Percentiles rank a stretch among this genome's conserved stretches.
These are phyloP conservation scores for Volvariella volvacea DNA, from an alignment of 1,284 basidiomycete species.

Conservation along the genomic window DNA sequence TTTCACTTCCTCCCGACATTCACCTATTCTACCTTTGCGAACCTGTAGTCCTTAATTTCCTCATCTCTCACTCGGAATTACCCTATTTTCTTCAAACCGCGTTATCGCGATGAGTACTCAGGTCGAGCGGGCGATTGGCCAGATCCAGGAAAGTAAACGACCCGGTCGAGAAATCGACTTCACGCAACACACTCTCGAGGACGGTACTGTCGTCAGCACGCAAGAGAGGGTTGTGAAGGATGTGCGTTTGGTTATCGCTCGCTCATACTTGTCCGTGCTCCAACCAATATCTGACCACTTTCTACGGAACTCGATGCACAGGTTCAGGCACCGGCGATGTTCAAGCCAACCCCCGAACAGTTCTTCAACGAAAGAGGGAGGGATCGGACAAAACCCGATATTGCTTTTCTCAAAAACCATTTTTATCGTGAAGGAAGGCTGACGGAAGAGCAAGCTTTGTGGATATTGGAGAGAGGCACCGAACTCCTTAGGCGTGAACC, in stretches of 20 bases:
- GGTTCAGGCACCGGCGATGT: slow-evolving; percentile 95
- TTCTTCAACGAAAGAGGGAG: slow-evolving; percentile 74
- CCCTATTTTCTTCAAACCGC: slow-evolving; percentile 7
- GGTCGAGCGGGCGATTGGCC: slow-evolving; percentile 66
- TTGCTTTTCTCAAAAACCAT: slow-evolving; percentile 98
- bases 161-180: slow-evolving; percentile 74
- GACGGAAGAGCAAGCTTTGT: slow-evolving; percentile 86
- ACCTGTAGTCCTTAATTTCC: slow-evolving; percentile 8
- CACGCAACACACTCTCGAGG: slow-evolving; percentile 84
- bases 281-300: neutral
- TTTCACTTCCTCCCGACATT: neutral
- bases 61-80: slow-evolving; percentile 9
- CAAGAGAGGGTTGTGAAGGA: slow-evolving; percentile 85
- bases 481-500: slow-evolving; percentile 76
- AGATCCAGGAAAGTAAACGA: slow-evolving; percentile 59
- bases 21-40: slow-evolving; percentile 2
- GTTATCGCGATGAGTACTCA: slow-evolving; percentile 40
- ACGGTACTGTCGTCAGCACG: slow-evolving; percentile 81
- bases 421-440: slow-evolving; percentile 94
- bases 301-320: slow-evolving; percentile 22
- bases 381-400: slow-evolving; percentile 85
- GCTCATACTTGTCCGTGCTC: slow-evolving; percentile 6
- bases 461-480: slow-evolving; percentile 78
- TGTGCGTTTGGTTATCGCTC: slow-evolving; percentile 32
- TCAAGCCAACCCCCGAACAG: slow-evolving; percentile 86